Percentiles rank a stretch among this genome's conserved stretches.
These are phyloP conservation scores for Fusarium torulosum DNA, from an alignment of 2,329 filamentous ascomycete species.

Conservation along the genomic window DNA sequence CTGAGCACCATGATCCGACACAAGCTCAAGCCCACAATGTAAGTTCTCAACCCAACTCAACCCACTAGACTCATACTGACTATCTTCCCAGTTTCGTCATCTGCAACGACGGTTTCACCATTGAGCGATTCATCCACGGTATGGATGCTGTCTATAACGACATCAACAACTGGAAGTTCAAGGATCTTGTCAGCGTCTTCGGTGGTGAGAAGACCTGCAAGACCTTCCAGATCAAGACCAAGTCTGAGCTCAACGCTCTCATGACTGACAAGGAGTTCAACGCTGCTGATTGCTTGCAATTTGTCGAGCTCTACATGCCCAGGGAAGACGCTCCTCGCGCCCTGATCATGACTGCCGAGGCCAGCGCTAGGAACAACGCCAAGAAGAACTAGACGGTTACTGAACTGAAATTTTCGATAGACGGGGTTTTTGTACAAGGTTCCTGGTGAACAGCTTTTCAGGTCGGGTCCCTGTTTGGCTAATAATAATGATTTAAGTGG, in stretches of 20 bases:
- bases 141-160: conserved; percentile 86
- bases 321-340: conserved; percentile 81
- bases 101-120: conserved; percentile 90
- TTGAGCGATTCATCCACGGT: conserved; percentile 89
- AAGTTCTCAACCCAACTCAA: conserved; percentile 51
- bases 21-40: conserved; percentile 81
- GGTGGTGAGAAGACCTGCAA: conserved; percentile 71
- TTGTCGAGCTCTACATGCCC: conserved; percentile 86
- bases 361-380: conserved; percentile 76
- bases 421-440: conserved; percentile 19
- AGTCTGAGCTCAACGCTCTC: conserved; percentile 74
- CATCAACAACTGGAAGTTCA: conserved; percentile 80
- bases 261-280: conserved; percentile 75
- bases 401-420: conserved; percentile 12
- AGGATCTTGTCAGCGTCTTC: conserved; percentile 75
- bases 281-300: conserved; percentile 67
- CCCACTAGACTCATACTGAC: conserved; percentile 35
- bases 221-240: conserved; percentile 77
- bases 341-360: conserved; percentile 77
- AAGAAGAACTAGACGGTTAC: conserved; percentile 50
- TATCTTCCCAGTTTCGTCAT: conserved; percentile 74
- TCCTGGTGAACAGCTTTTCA: conserved; percentile 32
- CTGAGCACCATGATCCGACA: conserved; percentile 85
- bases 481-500: conserved; percentile 43
- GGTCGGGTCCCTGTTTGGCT: conserved; percentile 21